Evolutionary conservation across 108 stramenopile genomes (phyloP), one percentile per base, ranked within the genome.

Genomic region (Fistulifera solaris): DNA sequence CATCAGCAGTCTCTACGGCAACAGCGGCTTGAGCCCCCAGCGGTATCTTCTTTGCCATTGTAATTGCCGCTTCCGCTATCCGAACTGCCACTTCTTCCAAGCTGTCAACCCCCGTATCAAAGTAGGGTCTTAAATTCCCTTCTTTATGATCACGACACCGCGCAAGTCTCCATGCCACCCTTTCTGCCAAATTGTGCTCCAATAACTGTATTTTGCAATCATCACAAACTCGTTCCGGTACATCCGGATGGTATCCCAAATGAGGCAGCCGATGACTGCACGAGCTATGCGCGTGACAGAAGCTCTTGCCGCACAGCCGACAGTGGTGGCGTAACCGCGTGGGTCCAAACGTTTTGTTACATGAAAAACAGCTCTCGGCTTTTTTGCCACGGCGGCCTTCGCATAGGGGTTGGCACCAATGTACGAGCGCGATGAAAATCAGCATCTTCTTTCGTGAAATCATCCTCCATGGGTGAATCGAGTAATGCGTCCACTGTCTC

Each of bases 271-370:
- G 49, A 54, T 89, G 87, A 41, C 52, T 62, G 38, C 58, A 65
- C 1, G 45, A 42, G 18, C 80, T 83, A 60, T 93, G 87, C 13
- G 71, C 40, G 40, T 77, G 73, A 56, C 94, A 95, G 54, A 68
- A 87, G 26, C 85, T 91, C 21, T 75, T 65, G 16, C 95, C 95
- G 71, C 95, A 96, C 31, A 80, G 64, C 31, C 95, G 62, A 70
- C 95, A 96, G 68, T 96, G 95, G 63, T 96, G 95, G 1, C 95
- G 80, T 45, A 89, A 72, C 19, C 89, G 70, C 1, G 89, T 80
- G 6, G 87, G 78, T 38, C 87, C 87, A 74, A 96, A 96, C 2
- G 65, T 52, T 56, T 77, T 60, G 21, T 68, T 64, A 59, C 95
- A 96, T 7, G 47, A 17, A 51, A 68, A 63, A 59, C 89, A 91